These are phyloP conservation scores for Leucaena leucocephala DNA, from an alignment of 306 rosid genomes.

Conservation along the genomic window DNA sequence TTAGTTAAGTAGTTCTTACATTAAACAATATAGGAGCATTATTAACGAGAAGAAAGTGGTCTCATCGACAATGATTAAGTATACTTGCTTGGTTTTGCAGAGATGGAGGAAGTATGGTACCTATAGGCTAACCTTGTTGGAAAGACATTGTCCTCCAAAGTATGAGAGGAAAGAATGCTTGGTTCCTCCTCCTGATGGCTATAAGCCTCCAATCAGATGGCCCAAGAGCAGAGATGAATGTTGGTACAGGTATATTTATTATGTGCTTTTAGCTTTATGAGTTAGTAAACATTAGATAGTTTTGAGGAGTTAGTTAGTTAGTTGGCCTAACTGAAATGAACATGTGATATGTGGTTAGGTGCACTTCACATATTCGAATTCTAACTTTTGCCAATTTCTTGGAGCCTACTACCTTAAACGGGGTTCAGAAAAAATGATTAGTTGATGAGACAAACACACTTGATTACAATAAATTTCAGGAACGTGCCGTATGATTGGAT, in stretches of 20 bases:
- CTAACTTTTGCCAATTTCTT: not conserved
- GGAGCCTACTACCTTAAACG: not conserved
- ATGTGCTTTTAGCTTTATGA: not conserved
- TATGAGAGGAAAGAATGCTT: constrained; percentile 89
- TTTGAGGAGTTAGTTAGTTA: not conserved
- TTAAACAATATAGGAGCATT: not conserved
- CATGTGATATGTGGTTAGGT: not conserved
- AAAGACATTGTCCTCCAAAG: constrained; percentile 91
- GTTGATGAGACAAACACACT: not conserved
- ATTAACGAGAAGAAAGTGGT: not conserved
- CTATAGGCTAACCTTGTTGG: constrained; percentile 85
- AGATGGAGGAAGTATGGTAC: constrained; percentile 88
- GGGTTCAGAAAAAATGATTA: not conserved
- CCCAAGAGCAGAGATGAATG: constrained; percentile 92
- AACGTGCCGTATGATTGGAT: constrained; percentile 99
- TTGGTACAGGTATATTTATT: constrained; percentile 83
- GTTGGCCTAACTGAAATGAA: not conserved
- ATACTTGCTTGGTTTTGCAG: constrained; percentile 52
- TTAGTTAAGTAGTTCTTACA: too few relatives aligned
- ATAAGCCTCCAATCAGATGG: constrained; percentile 93
- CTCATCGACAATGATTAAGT: not conserved
- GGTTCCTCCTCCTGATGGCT: constrained; percentile 93
- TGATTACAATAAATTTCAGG: constrained; percentile 47
- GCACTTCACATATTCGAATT: not conserved
- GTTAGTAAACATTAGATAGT: not conserved